Evolutionary conservation across 768 basidiomycete genomes (phyloP).

Genomic region (Termitomyces titanicus): DNA sequence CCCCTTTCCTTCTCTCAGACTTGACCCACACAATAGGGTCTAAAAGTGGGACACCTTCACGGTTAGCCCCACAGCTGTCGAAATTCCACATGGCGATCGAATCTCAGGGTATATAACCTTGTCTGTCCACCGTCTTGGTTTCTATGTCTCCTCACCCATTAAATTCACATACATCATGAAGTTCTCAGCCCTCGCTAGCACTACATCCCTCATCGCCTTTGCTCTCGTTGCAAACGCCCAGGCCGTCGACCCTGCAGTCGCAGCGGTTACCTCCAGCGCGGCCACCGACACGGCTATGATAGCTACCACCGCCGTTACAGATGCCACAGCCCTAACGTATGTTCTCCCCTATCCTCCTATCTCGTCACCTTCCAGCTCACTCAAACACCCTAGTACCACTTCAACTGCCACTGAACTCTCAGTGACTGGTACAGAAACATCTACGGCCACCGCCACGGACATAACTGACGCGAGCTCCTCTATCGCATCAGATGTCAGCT

Average conservation of each 20-base stretch:
- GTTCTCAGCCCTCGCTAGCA: constrained; percentile 6
- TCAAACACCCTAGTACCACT: not conserved
- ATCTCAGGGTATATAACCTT: not conserved
- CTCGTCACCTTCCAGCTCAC: not conserved
- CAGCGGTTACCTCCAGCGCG: not conserved
- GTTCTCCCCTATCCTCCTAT: not conserved
- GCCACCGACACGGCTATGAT: not conserved
- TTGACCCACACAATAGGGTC: not conserved
- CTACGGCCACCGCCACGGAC: not conserved
- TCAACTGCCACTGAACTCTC: not conserved
- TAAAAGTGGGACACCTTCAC: not conserved
- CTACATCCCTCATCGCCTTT: constrained; percentile 4
- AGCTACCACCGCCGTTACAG: not conserved
- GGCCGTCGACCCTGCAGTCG: not conserved
- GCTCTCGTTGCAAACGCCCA: constrained; percentile 1
- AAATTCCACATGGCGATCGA: not conserved
- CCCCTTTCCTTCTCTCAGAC: not conserved
- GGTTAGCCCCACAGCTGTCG: not conserved
- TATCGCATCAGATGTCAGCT: not conserved
- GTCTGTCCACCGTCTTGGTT: not conserved
- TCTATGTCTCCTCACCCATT: not conserved
- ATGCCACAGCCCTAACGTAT: not conserved
- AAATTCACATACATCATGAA: not conserved
- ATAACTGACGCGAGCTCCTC: not conserved
- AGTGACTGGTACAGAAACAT: not conserved